Percentiles rank a stretch among this genome's conserved stretches.
Conservation (phyloP, 768 basidiomycete genomes). For the Dictyophora rubrovolvata region DNA sequence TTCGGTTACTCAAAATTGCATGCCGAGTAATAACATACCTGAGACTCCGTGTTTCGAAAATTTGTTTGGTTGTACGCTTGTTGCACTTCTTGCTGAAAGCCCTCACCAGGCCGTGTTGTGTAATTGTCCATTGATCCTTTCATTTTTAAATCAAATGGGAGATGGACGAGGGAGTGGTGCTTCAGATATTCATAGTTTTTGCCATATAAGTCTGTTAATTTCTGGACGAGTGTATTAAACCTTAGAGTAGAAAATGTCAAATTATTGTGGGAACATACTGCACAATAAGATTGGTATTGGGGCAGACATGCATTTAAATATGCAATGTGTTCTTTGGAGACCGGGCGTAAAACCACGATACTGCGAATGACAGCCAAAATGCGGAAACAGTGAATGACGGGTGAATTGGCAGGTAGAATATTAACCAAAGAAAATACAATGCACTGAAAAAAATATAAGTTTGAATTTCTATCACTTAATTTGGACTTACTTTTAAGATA, state of each 20-base stretch:
- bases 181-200: slow-evolving; percentile 23
- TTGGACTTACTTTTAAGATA: slow-evolving; percentile 17
- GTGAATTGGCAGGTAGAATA: slow-evolving; percentile 18
- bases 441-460: slow-evolving; percentile 14
- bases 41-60: slow-evolving; percentile 19
- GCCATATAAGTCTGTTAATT: slow-evolving; percentile 11
- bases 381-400: slow-evolving; percentile 20
- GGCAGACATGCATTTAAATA: background rate
- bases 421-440: slow-evolving; percentile 21
- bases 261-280: background rate
- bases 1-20: background rate
- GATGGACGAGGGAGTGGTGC: slow-evolving; percentile 19
- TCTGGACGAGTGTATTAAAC: slow-evolving; percentile 4
- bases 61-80: slow-evolving; percentile 22
- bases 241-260: background rate
- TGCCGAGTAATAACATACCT: slow-evolving; percentile 14
- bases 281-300: background rate
- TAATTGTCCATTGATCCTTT: slow-evolving; percentile 22
- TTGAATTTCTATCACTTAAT: background rate
- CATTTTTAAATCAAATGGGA: slow-evolving; percentile 16
- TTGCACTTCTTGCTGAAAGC: slow-evolving; percentile 23
- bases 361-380: slow-evolving; percentile 16
- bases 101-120: slow-evolving; percentile 22
- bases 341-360: slow-evolving; percentile 19
- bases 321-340: slow-evolving; percentile 17